A percentile compares a stretch with the other conserved stretches of the same genome.
These are phyloP conservation scores for Clavariopsis aquatica DNA, from an alignment of 495 filamentous ascomycete genomes.

Conservation along the genomic window DNA sequence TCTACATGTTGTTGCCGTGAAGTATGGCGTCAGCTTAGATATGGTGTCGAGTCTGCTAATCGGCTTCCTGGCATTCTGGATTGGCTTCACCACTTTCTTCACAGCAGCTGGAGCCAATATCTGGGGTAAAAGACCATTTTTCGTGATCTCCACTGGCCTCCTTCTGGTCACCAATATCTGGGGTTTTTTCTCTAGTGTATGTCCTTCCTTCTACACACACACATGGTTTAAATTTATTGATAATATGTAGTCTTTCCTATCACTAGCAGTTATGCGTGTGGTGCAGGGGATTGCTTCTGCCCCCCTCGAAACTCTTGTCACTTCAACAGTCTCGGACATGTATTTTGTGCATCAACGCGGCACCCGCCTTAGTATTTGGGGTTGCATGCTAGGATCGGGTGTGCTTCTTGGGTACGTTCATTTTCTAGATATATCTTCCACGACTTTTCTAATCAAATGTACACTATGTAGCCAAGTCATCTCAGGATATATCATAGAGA, in stretches of 20 bases:
- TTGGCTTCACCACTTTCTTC: conserved; percentile 43
- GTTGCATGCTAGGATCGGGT: conserved; percentile 82
- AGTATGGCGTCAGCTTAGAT: conserved; percentile 40
- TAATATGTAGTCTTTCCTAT: conserved; percentile 38
- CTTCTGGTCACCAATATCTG: conserved; percentile 41
- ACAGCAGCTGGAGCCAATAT: conserved; percentile 45
- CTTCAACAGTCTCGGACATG: conserved; percentile 92
- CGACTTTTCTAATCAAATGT: neutral
- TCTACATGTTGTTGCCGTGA: conserved; percentile 37
- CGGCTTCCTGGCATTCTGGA: conserved; percentile 43
- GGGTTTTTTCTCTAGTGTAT: conserved; percentile 39
- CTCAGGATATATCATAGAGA: conserved; percentile 46
- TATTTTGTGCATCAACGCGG: conserved; percentile 94
- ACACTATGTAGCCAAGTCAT: conserved; percentile 41
- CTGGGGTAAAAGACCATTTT: conserved; percentile 47
- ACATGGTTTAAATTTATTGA: neutral
- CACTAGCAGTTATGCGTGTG: conserved; percentile 56
- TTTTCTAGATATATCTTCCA: neutral
- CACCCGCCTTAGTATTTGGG: conserved; percentile 91
- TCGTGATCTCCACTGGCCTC: conserved; percentile 42
- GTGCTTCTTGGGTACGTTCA: conserved; percentile 43
- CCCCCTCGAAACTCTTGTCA: conserved; percentile 88
- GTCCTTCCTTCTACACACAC: neutral
- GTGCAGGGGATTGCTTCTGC: conserved; percentile 86
- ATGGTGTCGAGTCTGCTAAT: conserved; percentile 43